Base-by-base conservation (phyloP, 352 stramenopile species). In the Halophytophthora batemanensis region DNA sequence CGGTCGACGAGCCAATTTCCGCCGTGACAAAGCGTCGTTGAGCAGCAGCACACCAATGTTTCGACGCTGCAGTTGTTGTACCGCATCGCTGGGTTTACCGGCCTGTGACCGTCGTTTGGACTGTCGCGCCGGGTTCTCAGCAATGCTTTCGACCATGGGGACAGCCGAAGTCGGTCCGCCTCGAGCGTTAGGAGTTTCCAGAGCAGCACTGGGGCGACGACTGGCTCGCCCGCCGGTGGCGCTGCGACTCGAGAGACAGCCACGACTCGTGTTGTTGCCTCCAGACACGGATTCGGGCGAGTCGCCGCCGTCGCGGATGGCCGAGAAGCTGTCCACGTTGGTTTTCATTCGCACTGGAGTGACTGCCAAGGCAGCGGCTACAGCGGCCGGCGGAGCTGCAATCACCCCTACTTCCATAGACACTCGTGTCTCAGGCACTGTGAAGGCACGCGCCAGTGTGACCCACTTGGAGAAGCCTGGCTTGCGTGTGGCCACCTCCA, bases 281-380 rank as follows among this genome's bases (percentile, higher is more conserved):
- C n/a, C n/a, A n/a, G n/a, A n/a, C n/a, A n/a, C n/a, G n/a, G n/a
- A n/a, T n/a, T 22, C 15, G 19, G 34, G 38, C 6, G 43, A 25
- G 7, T 2, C 36, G 3, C 37, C 22, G 1, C 50, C 3, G 12
- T 80, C 64, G 1, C 56, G 15, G 12, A 83, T 59, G 13, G 45
- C 59, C 1, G 70, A 71, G 38, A 83, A 83, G 6, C 49, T 74
- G 37, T 81, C 67, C 11, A 81, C 42, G n/a, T 74, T 81, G 0
- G 67, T 68, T 41, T 78, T 78, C 50, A 66, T 66, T 1, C 18
- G 22, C 8, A 66, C 31, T 6, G 61, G 61, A 11, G 50, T 59
- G n/a, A 41, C 61, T 14, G 51, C 45, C 39, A 61, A 11, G 21
- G 36, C 41, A 31, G 35, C 29, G 23, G 69, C 40, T 22, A 61